phyloP scores from a whole-genome alignment of 768 basidiomycete genomes.

The Leccinum fibrillosum region DNA sequence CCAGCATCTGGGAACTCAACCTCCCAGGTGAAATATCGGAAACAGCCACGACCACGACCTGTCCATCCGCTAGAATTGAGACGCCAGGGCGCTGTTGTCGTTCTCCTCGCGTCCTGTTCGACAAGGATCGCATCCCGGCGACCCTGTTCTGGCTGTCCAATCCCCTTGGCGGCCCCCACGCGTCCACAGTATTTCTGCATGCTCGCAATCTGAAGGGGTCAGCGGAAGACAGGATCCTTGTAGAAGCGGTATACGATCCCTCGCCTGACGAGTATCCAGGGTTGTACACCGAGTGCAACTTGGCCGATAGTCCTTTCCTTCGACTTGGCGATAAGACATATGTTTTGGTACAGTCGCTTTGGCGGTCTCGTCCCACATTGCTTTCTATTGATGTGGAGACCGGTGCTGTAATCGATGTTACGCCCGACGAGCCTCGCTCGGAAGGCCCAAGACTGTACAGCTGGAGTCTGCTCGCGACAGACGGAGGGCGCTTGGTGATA shows the following conservation, averaged over 20 bases:
- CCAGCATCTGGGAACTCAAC: constrained; percentile 49
- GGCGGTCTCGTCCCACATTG: constrained; percentile 53
- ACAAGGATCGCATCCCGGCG: constrained; percentile 17
- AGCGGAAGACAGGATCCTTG: constrained; percentile 26
- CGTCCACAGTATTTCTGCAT: constrained; percentile 47
- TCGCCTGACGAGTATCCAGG: constrained; percentile 53
- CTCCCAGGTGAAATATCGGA: constrained; percentile 3
- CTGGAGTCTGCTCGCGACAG: constrained; percentile 53
- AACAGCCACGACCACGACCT: constrained; percentile 12
- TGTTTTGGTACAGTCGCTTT: constrained; percentile 44
- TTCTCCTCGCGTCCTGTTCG: constrained; percentile 47
- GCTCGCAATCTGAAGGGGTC: constrained; percentile 33
- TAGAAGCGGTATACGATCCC: constrained; percentile 42
- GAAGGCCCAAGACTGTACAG: constrained; percentile 34
- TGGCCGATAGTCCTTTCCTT: constrained; percentile 44
- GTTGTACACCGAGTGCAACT: constrained; percentile 50
- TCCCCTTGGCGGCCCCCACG: constrained; percentile 56
- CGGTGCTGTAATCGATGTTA: constrained; percentile 39
- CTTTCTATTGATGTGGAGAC: constrained; percentile 41
- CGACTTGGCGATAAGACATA: constrained; percentile 8
- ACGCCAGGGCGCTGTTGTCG: constrained; percentile 46
- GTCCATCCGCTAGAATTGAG: constrained; percentile 36
- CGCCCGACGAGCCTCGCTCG: constrained; percentile 2
- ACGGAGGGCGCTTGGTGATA: constrained; percentile 42
- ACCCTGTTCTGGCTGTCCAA: constrained; percentile 54